These are phyloP conservation scores for Diaporthe velutina DNA, from an alignment of 2,329 filamentous ascomycete species.

Conservation along the genomic window DNA sequence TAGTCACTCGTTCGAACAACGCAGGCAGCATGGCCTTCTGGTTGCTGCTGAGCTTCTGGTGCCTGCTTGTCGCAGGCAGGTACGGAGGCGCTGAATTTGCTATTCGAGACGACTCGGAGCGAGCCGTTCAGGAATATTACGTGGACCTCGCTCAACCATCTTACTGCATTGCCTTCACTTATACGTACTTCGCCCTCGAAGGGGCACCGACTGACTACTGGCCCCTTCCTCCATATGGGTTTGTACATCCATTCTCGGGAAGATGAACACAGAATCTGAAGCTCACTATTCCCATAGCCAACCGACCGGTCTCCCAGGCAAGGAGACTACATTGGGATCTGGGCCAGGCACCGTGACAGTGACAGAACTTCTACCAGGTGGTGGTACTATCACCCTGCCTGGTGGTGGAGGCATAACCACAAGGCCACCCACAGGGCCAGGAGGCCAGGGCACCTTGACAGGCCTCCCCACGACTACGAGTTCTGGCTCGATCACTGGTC, in stretches of 20 bases:
- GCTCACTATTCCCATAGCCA: not conserved
- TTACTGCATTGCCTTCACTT: not conserved
- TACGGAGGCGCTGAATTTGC: not conserved
- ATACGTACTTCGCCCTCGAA: not conserved
- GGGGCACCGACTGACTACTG: not conserved
- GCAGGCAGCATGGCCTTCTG: slow-evolving; percentile 10
- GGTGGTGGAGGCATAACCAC: not conserved
- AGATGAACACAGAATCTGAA: not conserved
- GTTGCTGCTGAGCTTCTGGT: slow-evolving; percentile 20
- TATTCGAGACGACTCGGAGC: not conserved
- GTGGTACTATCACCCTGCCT: not conserved
- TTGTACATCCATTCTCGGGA: not conserved
- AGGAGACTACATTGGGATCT: not conserved
- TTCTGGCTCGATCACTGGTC: not conserved
- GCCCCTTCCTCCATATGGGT: slow-evolving; percentile 7
- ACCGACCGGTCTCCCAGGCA: not conserved
- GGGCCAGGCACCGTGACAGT: not conserved
- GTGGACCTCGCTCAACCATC: not conserved
- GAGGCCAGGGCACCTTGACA: not conserved
- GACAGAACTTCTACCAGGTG: not conserved
- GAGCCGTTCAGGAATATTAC: not conserved
- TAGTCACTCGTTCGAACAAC: not conserved
- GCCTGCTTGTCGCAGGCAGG: not conserved
- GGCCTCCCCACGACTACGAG: not conserved
- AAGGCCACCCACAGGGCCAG: not conserved